phyloP scores from a whole-genome alignment of 768 basidiomycete species.

The Russula foetens region DNA sequence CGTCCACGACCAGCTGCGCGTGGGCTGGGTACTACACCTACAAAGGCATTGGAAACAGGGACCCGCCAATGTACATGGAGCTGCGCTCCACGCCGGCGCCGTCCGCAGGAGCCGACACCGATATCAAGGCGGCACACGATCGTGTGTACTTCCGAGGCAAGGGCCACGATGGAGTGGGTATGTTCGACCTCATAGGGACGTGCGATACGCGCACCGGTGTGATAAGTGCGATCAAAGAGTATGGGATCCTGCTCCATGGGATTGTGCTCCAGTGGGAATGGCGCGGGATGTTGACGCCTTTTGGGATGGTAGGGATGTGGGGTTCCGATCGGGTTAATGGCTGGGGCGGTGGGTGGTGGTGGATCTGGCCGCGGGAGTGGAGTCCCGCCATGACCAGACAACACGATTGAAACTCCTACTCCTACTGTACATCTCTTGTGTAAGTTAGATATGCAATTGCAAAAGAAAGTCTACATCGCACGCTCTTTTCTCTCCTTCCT shows the following conservation, averaged over 20 bases:
- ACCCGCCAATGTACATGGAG: conserved; percentile 1
- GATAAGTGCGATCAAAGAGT: not conserved
- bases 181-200: not conserved
- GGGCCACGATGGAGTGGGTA: not conserved
- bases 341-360: not conserved
- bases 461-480: not conserved
- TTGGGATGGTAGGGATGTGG: conserved; percentile 12
- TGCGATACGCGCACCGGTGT: not conserved
- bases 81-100: not conserved
- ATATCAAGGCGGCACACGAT: not conserved
- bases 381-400: not conserved
- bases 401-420: too few relatives aligned
- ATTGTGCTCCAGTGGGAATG: not conserved
- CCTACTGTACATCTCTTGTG: too few relatives aligned
- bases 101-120: too few relatives aligned
- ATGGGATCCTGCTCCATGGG: too few relatives aligned
- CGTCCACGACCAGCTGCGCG: not conserved
- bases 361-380: conserved; percentile 14
- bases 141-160: not conserved
- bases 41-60: accelerated
- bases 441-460: too few relatives aligned
- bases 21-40: conserved; percentile 1
- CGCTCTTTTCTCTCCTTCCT: conserved; percentile 22
- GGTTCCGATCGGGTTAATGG: too few relatives aligned
- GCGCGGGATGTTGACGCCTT: conserved; percentile 1